Conservation (phyloP, 176 grass and related monocot genomes). For the Saccharum officinarum region DNA sequence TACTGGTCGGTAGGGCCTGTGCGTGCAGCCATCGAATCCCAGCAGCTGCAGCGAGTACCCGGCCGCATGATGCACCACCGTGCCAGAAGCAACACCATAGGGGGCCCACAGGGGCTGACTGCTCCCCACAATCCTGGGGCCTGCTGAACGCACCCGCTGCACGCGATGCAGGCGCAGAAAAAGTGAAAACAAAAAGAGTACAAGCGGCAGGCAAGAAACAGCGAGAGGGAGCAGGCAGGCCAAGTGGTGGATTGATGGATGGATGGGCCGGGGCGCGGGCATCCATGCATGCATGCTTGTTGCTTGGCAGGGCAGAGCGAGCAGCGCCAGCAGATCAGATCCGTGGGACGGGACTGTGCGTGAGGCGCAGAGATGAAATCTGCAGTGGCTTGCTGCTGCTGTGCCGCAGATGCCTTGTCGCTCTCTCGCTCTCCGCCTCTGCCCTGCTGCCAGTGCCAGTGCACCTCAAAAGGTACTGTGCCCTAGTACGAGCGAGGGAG, state of each 20-base stretch:
- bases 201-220: neutral
- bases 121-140: conserved; percentile 38
- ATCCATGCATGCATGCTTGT: neutral
- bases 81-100: neutral
- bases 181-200: conserved; percentile 1
- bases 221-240: neutral
- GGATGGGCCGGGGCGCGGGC: neutral
- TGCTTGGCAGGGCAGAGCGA: too few relatives aligned
- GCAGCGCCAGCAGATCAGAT: neutral
- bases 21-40: conserved; percentile 9
- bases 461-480: conserved; percentile 13
- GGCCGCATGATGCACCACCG: too few relatives aligned
- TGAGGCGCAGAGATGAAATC: neutral
- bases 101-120: neutral
- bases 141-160: too few relatives aligned
- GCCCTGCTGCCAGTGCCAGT: neutral
- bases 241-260: neutral
- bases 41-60: neutral
- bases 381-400: neutral
- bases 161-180: neutral
- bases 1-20: neutral
- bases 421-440: too few relatives aligned
- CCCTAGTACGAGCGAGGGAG: neutral
- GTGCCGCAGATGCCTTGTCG: too few relatives aligned
- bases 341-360: conserved; percentile 13